Conservation (phyloP, 2,329 filamentous ascomycete genomes). For the Sporothrix pallida region DNA sequence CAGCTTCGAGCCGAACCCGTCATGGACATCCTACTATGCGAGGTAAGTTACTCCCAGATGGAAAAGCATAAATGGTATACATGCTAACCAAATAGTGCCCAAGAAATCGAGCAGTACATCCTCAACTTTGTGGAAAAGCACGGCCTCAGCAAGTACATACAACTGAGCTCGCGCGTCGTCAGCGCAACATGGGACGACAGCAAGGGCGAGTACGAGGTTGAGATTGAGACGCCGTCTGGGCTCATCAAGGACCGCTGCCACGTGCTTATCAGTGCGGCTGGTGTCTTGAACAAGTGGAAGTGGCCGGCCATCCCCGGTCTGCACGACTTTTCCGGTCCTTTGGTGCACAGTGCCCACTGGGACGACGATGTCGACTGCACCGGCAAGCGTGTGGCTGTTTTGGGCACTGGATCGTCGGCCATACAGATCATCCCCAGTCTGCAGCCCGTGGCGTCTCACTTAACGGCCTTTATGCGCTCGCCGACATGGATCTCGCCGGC, state of each 20-base stretch:
- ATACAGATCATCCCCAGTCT: constrained; percentile 43
- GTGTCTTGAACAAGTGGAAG: constrained; percentile 39
- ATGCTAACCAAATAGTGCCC: constrained; percentile 7
- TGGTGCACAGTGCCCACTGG: constrained; percentile 44
- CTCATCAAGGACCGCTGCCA: constrained; percentile 36
- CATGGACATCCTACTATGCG: constrained; percentile 45
- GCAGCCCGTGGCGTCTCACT: constrained; percentile 29
- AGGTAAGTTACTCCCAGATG: neutral
- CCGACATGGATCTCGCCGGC: constrained; percentile 19
- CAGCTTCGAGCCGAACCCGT: constrained; percentile 56
- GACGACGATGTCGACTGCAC: constrained; percentile 37
- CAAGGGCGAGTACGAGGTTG: constrained; percentile 45
- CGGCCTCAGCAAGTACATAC: constrained; percentile 50
- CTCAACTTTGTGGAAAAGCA: constrained; percentile 44
- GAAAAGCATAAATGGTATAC: no score
- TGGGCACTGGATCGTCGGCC: constrained; percentile 44
- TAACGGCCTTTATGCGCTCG: constrained; percentile 17
- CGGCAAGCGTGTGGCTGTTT: constrained; percentile 42
- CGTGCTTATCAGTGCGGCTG: constrained; percentile 36
- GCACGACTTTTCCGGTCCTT: constrained; percentile 41
- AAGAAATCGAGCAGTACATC: constrained; percentile 43
- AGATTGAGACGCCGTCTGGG: constrained; percentile 39
- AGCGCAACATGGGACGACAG: constrained; percentile 52
- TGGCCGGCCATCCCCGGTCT: constrained; percentile 45
- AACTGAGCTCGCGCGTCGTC: constrained; percentile 42